phyloP scores from a whole-genome alignment of 768 basidiomycete species.

The Amanita pallidorosea region DNA sequence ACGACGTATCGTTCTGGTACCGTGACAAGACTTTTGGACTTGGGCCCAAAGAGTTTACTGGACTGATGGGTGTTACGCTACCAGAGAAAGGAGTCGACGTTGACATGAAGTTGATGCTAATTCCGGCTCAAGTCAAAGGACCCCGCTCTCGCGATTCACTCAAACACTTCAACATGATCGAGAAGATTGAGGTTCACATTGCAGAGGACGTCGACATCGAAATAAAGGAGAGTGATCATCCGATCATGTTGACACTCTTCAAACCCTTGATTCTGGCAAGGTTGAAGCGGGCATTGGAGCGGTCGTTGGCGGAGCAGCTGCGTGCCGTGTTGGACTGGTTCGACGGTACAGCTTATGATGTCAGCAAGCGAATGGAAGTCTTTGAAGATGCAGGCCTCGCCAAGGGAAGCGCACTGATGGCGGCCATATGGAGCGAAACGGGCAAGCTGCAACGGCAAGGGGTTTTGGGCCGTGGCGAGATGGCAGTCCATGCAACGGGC shows the following conservation, averaged over 20 bases:
- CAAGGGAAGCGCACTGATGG: conserved; percentile 35
- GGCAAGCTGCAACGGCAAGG: conserved; percentile 40
- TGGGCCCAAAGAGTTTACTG: conserved; percentile 47
- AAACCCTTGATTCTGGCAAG: conserved; percentile 47
- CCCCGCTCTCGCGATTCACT: conserved; percentile 25
- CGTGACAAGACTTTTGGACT: conserved; percentile 45
- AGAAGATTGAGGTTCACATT: conserved; percentile 42
- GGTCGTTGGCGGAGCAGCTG: conserved; percentile 45
- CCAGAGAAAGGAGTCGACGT: conserved; percentile 61
- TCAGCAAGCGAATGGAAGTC: conserved; percentile 44
- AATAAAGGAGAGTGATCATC: conserved; percentile 54
- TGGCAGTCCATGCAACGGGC: conserved; percentile 46
- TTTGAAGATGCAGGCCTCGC: conserved; percentile 55
- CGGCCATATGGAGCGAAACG: conserved; percentile 60
- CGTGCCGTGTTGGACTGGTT: conserved; percentile 36
- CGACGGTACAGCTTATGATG: conserved; percentile 51
- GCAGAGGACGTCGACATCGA: conserved; percentile 44
- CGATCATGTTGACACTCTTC: conserved; percentile 50
- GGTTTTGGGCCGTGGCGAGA: conserved; percentile 20
- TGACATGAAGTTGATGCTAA: conserved; percentile 54
- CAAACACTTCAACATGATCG: conserved; percentile 48
- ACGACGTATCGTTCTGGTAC: conserved; percentile 68
- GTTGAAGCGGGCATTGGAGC: conserved; percentile 51
- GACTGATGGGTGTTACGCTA: conserved; percentile 49
- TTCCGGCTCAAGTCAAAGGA: conserved; percentile 39